Base-by-base conservation (phyloP, 1,139 yeast species). In the Debaryomycetaceae sp. region DNA sequence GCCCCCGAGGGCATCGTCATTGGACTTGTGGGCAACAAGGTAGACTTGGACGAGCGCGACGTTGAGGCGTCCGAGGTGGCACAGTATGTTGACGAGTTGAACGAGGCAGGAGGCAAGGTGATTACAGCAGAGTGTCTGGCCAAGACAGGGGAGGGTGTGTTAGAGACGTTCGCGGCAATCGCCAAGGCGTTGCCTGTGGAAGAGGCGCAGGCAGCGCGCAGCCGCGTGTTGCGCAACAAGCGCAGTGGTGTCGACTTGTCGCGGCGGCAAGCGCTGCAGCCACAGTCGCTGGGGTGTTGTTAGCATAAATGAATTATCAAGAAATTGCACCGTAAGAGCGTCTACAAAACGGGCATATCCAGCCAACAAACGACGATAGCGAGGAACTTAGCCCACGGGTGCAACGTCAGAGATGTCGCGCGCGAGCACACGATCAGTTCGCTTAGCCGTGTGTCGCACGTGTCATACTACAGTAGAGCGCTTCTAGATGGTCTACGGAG, bases 21-120 rank as follows among this genome's bases (percentile, higher is more conserved):
- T 49, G 88, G 91, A 11, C 62, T 88, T 25, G 94, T 86, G 8
- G 96, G 96, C 39, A 91, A 91, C 69, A 88, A 88, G 53, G 49
- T 78, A 2, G 97, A 91, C 65, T 60, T 89, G 43, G 71, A 59
- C 1, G 65, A 61, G 16, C 65, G 56, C 65, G 93, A 55, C 66
- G 70, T 66, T 2, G 57, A 55, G 3, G 55, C 51, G 38, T 42
- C 45, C 9, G 69, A 62, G 34, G 65, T 66, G 2, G 50, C 44
- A 27, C 59, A 57, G 28, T 67, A 65, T 36, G 51, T 65, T 17
- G 48, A 48, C 20, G 51, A 50, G 34, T 46, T 61, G 21, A 51
- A 54, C 35, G 56, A 51, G 25, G 58, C 51, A 14, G 6, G 22
- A 5, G 50, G 46, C 32, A 49, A 51, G 16, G 47, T 53, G 5